Conservation (phyloP, 2,329 filamentous ascomycete species). For the Nothopassalora personata region DNA sequence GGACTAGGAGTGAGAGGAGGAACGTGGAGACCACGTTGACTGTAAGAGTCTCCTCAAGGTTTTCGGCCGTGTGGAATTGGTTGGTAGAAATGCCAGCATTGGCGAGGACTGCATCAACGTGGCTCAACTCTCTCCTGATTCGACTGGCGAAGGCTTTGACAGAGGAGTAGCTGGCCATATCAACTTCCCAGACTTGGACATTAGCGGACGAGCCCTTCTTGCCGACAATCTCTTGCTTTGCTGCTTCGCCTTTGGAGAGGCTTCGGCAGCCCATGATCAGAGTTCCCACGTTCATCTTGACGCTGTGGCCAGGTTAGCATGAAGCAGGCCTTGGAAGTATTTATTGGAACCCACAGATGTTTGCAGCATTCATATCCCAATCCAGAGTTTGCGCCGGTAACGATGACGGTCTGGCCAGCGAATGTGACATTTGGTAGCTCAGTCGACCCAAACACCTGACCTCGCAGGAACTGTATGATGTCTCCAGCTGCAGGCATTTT, state of each 20-base stretch:
- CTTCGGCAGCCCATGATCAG: conserved; percentile 42
- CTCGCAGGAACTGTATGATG: conserved; percentile 15
- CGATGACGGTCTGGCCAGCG: conserved; percentile 29
- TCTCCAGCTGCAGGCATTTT: conserved; percentile 14
- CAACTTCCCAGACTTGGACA: conserved; percentile 41
- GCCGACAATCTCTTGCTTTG: conserved; percentile 32
- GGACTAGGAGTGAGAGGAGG: conserved; percentile 43
- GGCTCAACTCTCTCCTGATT: conserved; percentile 13
- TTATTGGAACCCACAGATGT: conserved; percentile 6
- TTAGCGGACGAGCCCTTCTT: conserved; percentile 24
- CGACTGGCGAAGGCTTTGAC: conserved; percentile 29
- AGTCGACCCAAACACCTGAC: conserved; percentile 15
- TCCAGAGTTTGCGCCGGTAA: conserved; percentile 57
- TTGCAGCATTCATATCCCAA: conserved; percentile 48
- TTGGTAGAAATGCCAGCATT: conserved; percentile 37
- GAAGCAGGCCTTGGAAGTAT: too few species aligned
- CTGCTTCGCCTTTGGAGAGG: conserved; percentile 38
- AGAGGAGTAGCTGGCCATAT: conserved; percentile 35
- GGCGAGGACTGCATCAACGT: conserved; percentile 24
- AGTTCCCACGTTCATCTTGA: conserved; percentile 6
- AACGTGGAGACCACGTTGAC: conserved; percentile 51
- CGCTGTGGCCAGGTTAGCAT: not conserved
- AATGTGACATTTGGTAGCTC: conserved; percentile 5
- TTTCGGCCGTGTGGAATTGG: conserved; percentile 36
- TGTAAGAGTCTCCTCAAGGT: conserved; percentile 44